A percentile compares a stretch with the other conserved stretches of the same genome.
Conservation (phyloP, 306 rosid genomes). For the Vicia sativa region DNA sequence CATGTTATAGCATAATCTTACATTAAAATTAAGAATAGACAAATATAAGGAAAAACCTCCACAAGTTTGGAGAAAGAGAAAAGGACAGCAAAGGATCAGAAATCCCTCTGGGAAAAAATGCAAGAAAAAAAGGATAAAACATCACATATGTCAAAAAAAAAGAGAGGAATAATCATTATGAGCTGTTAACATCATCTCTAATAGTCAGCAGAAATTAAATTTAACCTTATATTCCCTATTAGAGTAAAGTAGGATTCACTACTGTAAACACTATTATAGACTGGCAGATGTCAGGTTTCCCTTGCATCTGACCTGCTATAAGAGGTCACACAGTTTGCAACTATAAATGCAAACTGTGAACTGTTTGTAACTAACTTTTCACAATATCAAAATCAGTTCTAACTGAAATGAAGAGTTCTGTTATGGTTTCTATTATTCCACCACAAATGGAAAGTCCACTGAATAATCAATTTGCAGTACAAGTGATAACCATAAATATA, state of each 20-base stretch:
- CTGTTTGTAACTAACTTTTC: no score
- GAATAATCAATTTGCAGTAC: neutral
- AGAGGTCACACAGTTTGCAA: no score
- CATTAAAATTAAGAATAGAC: neutral
- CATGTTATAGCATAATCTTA: neutral
- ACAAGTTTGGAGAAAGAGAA: conserved; percentile 9
- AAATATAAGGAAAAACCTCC: neutral
- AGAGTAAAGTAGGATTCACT: no score
- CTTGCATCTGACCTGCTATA: no score
- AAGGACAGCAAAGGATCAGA: neutral
- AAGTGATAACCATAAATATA: conserved; percentile 12
- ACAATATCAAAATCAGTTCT: no score
- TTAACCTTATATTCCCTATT: conserved; percentile 16
- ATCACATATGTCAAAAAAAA: neutral
- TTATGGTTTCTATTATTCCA: neutral
- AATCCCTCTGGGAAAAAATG: neutral
- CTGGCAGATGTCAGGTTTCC: no score
- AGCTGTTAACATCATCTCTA: conserved; percentile 30
- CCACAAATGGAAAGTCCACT: conserved; percentile 2
- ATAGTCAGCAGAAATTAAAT: conserved; percentile 9
- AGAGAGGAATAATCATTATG: neutral
- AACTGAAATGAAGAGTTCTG: no score
- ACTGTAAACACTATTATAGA: no score
- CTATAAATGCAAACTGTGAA: no score
- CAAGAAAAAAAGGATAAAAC: conserved; percentile 9